Conservation (phyloP, 148 eudicot genomes). For the Hydrangea macrophylla region DNA sequence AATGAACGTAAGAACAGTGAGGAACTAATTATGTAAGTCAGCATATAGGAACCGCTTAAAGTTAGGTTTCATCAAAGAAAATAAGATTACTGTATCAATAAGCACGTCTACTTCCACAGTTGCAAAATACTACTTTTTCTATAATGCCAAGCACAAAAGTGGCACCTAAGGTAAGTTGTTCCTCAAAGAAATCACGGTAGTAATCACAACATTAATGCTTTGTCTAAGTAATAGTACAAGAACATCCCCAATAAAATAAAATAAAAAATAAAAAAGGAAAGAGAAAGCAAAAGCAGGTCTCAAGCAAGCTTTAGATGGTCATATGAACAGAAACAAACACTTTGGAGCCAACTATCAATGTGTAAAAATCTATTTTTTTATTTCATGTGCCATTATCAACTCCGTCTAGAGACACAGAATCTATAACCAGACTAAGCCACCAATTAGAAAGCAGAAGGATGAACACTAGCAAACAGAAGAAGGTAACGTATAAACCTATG, state of each 20-base stretch:
- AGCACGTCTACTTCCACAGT: background rate
- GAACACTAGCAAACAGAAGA: no score
- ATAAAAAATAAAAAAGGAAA: no score
- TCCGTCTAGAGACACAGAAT: no score
- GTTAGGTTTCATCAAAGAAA: background rate
- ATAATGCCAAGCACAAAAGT: background rate
- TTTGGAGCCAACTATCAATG: no score
- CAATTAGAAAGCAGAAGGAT: no score
- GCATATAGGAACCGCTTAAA: background rate
- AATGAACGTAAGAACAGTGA: background rate
- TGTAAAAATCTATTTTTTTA: no score
- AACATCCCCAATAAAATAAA: background rate
- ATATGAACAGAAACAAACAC: no score
- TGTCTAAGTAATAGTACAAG: background rate
- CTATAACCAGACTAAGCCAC: no score
- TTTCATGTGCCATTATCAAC: no score
- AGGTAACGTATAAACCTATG: no score
- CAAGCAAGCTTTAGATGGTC: constrained; percentile 17
- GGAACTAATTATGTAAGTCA: background rate
- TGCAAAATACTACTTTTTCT: background rate
- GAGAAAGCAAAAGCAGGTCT: constrained; percentile 28
- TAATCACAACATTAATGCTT: background rate
- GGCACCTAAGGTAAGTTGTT: background rate
- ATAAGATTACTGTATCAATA: background rate
- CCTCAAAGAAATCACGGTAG: background rate